Evolutionary conservation across 495 filamentous ascomycete species (phyloP), one percentile per base, ranked within the genome.

Genomic region (Trichoderma gamsii): DNA sequence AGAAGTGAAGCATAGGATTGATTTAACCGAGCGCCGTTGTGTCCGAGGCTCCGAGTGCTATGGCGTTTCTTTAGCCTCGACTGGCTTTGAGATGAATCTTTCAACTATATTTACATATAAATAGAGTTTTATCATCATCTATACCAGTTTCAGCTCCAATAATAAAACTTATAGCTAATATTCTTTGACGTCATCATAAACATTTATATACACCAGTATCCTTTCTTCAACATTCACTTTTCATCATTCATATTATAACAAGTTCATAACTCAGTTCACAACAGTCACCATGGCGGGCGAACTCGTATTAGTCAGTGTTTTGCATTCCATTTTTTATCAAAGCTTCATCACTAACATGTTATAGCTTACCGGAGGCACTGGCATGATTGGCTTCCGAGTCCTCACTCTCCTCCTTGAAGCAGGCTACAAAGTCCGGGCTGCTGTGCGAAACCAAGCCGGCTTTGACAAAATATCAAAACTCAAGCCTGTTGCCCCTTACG

Each of bases 371-470:
- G 86, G 86, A 70, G 86, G 80, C 15, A 87, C 84, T 65, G 87
- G 86, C 12, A 88, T 82, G 72, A 71, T 88, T 61, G 87, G 82
- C 25, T 80, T 85, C 51, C 85, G 87, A 71, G 71, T 87, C 25
- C 77, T 87, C 23, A 78, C 79, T 63, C 78, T 84, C 46, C 76
- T 88, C 67, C 75, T 89, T 16, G 79, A 83, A 67, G 70, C 72
- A 9, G 82, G 80, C 7, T 79, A 79, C 72, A 76, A 72, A 23
- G 82, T 85, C 41, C 76, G 81, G 15, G 80, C 79, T 32, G 79
- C 79, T 2, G 79, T 79, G 25, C 82, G 83, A 13, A 76, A 67
- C 18, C 66, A 78, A 51, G 69, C 70, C 23, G 73, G 71, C 41
- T 74, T 74, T 21, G 74, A 78, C 25, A 68, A 74, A 23, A 71